A percentile compares a stretch with the other conserved stretches of the same genome.
Evolutionary conservation across 148 eudicot species (phyloP).

Genomic region (Persicaria maculosa): DNA sequence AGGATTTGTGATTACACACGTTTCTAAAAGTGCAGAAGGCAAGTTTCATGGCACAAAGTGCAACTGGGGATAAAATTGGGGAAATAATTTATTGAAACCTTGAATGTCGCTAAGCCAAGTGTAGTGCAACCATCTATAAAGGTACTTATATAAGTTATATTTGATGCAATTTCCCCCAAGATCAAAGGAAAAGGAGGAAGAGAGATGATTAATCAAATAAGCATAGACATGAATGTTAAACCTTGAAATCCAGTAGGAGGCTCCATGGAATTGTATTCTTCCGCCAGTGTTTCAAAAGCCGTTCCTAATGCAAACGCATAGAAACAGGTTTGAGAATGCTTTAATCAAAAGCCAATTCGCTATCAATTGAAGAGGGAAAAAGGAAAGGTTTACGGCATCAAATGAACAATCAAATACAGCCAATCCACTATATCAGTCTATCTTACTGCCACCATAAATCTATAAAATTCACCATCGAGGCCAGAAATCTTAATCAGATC

Average conservation of each 20-base stretch:
- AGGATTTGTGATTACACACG: too few relatives aligned
- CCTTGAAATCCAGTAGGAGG: conserved; percentile 93
- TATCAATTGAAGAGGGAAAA: background rate
- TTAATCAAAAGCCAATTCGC: background rate
- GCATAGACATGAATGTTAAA: conserved; percentile 13
- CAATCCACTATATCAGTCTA: background rate
- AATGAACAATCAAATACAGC: background rate
- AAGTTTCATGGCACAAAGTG: too few relatives aligned
- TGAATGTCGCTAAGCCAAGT: background rate
- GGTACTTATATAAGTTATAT: too few relatives aligned
- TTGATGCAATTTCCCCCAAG: background rate
- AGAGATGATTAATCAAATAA: background rate
- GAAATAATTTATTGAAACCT: too few relatives aligned
- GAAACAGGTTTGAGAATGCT: background rate
- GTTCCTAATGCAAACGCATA: conserved; percentile 30
- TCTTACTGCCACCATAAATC: background rate
- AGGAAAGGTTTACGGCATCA: background rate
- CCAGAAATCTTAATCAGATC: background rate
- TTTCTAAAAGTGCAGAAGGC: too few relatives aligned
- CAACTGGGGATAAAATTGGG: too few relatives aligned
- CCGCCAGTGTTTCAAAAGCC: conserved; percentile 55
- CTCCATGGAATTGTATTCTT: conserved; percentile 59
- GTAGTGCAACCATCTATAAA: background rate
- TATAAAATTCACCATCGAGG: background rate
- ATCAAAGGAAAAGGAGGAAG: background rate